phyloP scores from a whole-genome alignment of 2,329 filamentous ascomycete genomes.

The Helotiales sp. region DNA sequence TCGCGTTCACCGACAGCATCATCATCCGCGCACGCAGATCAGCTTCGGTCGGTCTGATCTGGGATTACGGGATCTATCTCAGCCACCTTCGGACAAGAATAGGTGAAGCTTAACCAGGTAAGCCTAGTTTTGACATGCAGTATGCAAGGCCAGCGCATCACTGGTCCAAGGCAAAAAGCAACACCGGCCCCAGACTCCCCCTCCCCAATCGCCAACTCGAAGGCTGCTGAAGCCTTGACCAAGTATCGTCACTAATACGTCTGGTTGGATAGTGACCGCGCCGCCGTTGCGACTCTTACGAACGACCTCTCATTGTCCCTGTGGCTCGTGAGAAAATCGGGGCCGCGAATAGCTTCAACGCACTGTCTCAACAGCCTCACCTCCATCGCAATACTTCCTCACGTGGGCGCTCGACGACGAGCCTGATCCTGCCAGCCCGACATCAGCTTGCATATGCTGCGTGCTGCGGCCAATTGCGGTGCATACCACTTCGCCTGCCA shows the following conservation, averaged over 20 bases:
- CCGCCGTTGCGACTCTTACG: conserved; percentile 23
- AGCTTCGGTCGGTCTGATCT: conserved; percentile 18
- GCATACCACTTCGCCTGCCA: conserved; percentile 57
- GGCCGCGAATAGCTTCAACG: conserved; percentile 25
- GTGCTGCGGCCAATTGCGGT: conserved; percentile 54
- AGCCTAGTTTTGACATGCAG: conserved; percentile 34
- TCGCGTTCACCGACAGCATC: conserved; percentile 11
- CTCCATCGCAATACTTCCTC: conserved; percentile 29
- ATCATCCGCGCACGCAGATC: conserved; percentile 20
- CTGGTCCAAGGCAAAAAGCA: conserved; percentile 33
- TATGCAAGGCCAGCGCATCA: conserved; percentile 38
- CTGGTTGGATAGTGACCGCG: conserved; percentile 33
- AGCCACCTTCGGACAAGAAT: conserved; percentile 29
- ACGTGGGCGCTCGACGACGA: conserved; percentile 31
- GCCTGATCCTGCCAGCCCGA: conserved; percentile 40
- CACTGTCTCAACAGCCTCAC: conserved; percentile 30
- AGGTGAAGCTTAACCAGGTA: conserved; percentile 37
- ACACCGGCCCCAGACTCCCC: conserved; percentile 27
- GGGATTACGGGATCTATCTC: conserved; percentile 17
- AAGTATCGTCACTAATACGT: conserved; percentile 33
- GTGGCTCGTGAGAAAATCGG: conserved; percentile 27
- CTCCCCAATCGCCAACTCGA: conserved; percentile 30
- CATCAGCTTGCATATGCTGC: conserved; percentile 62
- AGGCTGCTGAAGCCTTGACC: conserved; percentile 24
- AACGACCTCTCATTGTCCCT: conserved; percentile 24